phyloP scores from a whole-genome alignment of 768 basidiomycete genomes.

The Mycena vulgaris region DNA sequence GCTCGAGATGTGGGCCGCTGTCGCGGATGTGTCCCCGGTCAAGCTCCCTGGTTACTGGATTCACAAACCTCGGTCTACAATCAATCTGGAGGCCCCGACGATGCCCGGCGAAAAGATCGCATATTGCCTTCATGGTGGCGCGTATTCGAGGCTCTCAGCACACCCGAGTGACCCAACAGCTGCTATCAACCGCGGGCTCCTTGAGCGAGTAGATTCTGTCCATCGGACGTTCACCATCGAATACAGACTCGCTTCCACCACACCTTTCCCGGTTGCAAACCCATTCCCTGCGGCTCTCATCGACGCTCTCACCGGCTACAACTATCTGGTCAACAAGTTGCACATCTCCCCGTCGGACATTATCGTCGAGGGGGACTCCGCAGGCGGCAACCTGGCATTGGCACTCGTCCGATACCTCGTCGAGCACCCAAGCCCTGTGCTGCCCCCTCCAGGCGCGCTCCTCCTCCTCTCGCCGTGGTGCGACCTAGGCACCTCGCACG shows the following conservation, averaged over 20 bases:
- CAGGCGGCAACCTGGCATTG: conserved; percentile 81
- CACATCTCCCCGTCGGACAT: conserved; percentile 74
- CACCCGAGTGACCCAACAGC: conserved; percentile 68
- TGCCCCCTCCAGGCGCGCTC: conserved; percentile 66
- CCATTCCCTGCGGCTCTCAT: conserved; percentile 85
- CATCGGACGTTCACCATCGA: conserved; percentile 73
- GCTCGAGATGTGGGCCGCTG: conserved; percentile 57
- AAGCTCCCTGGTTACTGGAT: conserved; percentile 73
- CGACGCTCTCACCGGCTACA: conserved; percentile 82
- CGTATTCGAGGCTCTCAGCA: conserved; percentile 67
- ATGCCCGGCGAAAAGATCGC: conserved; percentile 69
- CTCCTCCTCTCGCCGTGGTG: conserved; percentile 71
- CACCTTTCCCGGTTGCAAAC: conserved; percentile 58
- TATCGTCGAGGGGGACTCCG: conserved; percentile 81
- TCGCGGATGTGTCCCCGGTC: conserved; percentile 56
- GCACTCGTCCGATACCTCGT: conserved; percentile 75
- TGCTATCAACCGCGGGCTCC: conserved; percentile 60
- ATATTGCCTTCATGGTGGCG: conserved; percentile 78
- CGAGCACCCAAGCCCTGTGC: conserved; percentile 55
- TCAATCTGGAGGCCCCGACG: conserved; percentile 55
- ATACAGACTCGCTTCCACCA: conserved; percentile 74
- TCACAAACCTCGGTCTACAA: conserved; percentile 57
- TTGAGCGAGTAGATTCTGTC: conserved; percentile 62
- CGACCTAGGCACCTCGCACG: conserved; percentile 63
- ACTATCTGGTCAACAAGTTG: conserved; percentile 72